phyloP scores from a whole-genome alignment of 202 grass and related monocot species.

The Alloteropsis angusta region DNA sequence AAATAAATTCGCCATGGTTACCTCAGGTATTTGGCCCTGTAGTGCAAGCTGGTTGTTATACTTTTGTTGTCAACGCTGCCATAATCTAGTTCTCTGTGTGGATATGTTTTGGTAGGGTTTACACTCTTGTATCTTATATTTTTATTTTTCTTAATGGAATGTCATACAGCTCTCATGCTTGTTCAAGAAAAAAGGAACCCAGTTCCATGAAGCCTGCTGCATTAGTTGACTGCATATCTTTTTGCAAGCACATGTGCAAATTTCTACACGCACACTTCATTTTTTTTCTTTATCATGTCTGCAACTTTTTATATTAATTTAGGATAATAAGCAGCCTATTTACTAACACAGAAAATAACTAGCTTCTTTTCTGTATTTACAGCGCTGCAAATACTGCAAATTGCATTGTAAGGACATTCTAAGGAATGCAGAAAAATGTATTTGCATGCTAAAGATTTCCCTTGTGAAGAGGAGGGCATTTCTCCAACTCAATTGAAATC shows the following conservation, averaged over 20 bases:
- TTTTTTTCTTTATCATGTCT: not conserved
- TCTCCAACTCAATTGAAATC: conserved; percentile 19
- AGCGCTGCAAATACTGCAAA: not conserved
- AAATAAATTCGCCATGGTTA: too few species aligned
- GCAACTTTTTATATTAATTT: not conserved
- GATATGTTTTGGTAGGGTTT: too few species aligned
- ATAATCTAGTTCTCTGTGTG: too few species aligned
- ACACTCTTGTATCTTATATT: too few species aligned
- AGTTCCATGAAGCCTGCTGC: not conserved
- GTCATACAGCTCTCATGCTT: too few species aligned
- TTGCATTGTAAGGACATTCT: not conserved
- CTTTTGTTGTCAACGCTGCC: too few species aligned
- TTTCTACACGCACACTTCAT: not conserved
- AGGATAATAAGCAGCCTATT: not conserved
- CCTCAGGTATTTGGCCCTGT: too few species aligned
- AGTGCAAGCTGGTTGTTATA: too few species aligned
- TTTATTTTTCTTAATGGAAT: too few species aligned
- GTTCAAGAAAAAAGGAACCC: too few species aligned
- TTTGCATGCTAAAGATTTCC: conserved; percentile 30
- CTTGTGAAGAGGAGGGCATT: conserved; percentile 22
- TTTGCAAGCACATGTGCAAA: not conserved
- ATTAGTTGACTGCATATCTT: not conserved
- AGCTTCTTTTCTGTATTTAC: conserved; percentile 4
- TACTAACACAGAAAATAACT: not conserved
- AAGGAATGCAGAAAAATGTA: conserved; percentile 75